phyloP scores from a whole-genome alignment of 768 basidiomycete genomes.

The Calocybe indica region DNA sequence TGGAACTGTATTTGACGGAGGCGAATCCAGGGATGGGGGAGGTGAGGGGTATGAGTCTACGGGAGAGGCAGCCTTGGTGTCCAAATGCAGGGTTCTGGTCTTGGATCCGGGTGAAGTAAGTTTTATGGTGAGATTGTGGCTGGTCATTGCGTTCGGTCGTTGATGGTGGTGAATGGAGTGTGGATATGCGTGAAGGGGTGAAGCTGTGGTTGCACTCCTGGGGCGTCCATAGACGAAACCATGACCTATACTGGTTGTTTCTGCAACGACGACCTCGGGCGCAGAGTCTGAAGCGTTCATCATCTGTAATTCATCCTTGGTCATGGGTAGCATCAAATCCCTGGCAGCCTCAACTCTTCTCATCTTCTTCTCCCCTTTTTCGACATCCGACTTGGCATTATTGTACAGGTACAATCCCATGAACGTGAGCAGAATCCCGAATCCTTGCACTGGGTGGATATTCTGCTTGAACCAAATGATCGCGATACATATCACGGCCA shows the following conservation, averaged over 20 bases:
- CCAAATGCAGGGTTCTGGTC: background rate
- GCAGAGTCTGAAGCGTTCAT: conserved; percentile 37
- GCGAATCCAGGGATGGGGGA: conserved; percentile 39
- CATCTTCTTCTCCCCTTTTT: conserved; percentile 87
- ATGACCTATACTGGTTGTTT: conserved; percentile 28
- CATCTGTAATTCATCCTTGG: conserved; percentile 52
- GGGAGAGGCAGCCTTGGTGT: conserved; percentile 1
- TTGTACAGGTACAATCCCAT: conserved; percentile 95
- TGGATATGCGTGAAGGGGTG: background rate
- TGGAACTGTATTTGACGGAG: conserved; percentile 15
- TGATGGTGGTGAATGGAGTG: conserved; percentile 6
- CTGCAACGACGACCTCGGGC: conserved; percentile 22
- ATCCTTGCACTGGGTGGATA: conserved; percentile 76
- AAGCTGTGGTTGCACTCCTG: conserved; percentile 24
- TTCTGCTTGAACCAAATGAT: conserved; percentile 93
- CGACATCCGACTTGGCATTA: conserved; percentile 87
- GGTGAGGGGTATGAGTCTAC: conserved; percentile 39
- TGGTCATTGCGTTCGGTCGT: conserved; percentile 3
- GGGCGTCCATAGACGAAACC: conserved; percentile 25
- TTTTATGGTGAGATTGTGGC: conserved; percentile 10
- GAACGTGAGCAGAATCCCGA: conserved; percentile 91
- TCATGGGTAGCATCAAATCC: conserved; percentile 64
- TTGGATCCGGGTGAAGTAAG: conserved; percentile 7
- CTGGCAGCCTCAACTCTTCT: conserved; percentile 68
- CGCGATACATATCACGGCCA: conserved; percentile 96